Percentiles rank a stretch among this genome's conserved stretches.
phyloP scores from a whole-genome alignment of 2,329 filamentous ascomycete species.

The Aspergillus sp. region DNA sequence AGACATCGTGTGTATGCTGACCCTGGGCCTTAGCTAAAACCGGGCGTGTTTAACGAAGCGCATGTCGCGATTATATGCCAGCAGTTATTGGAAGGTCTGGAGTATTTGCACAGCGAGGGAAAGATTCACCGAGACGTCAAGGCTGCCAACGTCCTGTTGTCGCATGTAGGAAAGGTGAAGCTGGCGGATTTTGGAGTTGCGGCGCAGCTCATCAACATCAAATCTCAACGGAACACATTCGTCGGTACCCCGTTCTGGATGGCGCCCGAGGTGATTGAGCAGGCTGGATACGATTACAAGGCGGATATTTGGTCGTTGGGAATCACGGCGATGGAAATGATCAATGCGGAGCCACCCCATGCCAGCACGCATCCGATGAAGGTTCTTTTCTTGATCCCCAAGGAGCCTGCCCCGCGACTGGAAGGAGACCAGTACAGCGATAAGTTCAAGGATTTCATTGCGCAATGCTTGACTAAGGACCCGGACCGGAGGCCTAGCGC shows the following conservation, averaged over 20 bases:
- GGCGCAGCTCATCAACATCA: conserved; percentile 93
- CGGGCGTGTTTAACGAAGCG: conserved; percentile 74
- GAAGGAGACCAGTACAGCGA: conserved; percentile 73
- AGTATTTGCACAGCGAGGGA: conserved; percentile 86
- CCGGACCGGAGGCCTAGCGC: conserved; percentile 75
- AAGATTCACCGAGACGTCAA: conserved; percentile 98
- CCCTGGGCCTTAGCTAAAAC: conserved; percentile 60
- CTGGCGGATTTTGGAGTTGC: conserved; percentile 95
- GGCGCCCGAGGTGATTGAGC: conserved; percentile 89
- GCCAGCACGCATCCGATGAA: conserved; percentile 87
- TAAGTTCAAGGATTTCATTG: conserved; percentile 90
- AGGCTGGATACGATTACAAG: conserved; percentile 76
- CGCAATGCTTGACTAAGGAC: conserved; percentile 86
- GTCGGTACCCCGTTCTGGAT: conserved; percentile 98
- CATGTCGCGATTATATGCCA: conserved; percentile 93
- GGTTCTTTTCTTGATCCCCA: conserved; percentile 83
- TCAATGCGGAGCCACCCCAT: conserved; percentile 79
- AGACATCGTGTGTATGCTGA: conserved; percentile 11
- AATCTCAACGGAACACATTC: conserved; percentile 94
- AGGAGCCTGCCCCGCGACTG: conserved; percentile 72
- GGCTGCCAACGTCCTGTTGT: conserved; percentile 91
- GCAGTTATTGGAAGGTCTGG: conserved; percentile 78
- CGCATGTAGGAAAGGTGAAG: conserved; percentile 83
- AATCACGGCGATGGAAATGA: conserved; percentile 85
- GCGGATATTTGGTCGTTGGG: conserved; percentile 90